Evolutionary conservation across 106 monocot species (phyloP), one percentile per base, ranked within the genome.

Genomic region (Phalaenopsis equestris): DNA sequence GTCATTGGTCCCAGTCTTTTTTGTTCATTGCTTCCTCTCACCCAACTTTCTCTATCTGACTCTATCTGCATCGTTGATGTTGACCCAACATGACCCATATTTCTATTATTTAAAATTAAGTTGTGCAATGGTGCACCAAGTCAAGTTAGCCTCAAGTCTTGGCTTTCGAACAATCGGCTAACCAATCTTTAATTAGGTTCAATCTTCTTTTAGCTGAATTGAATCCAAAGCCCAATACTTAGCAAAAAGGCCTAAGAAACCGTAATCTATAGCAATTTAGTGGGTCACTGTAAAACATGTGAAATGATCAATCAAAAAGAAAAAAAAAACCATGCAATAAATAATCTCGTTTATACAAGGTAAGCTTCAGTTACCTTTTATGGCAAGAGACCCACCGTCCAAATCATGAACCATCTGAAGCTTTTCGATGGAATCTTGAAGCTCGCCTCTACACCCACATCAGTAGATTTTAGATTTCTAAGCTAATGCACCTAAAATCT

Each of bases 361-460:
- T 18, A 39, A 73, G 41, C 23, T 21, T 48, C 0, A 45, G 7
- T 73, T 80, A 95, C 95, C 95, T 87, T 83, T 89, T 15, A 90
- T 11, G 19, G 79, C 52, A n/a, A 79, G 79, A 75, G 92, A 91
- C 15, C 84, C 73, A 11, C 58, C 57, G 21, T 45, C 80, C 45
- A 84, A 75, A 72, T 77, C 84, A 36, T 79, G 81, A 90, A 87
- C 82, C 79, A 78, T 85, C 82, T 85, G 76, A 68, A 99, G 92
- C 90, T 99, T 95, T 61, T 99, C 92, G 56, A 88, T 47, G n/a
- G 95, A 86, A 83, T 88, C 94, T 79, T 82, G 75, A 82, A 84
- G 41, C 46, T 88, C 83, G 36, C 95, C 95, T 78, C 99, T 99
- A 80, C 17, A 75, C 12, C 15, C 48, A n/a, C 47, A 75, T 19